Evolutionary conservation across 2,329 filamentous ascomycete genomes (phyloP).

Genomic region (Alternaria sp.): DNA sequence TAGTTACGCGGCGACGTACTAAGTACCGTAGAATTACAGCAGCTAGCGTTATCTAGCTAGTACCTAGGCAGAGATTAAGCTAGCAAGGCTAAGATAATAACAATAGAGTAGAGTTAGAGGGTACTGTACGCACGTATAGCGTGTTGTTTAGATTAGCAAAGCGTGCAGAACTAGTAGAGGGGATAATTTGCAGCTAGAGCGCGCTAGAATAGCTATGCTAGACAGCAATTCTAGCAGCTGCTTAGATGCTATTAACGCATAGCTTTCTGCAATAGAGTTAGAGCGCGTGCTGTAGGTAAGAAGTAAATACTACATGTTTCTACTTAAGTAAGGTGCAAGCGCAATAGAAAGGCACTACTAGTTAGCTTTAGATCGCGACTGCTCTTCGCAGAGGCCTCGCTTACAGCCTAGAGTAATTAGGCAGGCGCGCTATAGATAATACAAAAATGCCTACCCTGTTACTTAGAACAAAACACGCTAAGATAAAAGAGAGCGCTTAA

Average conservation of each 20-base stretch:
- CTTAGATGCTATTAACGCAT: background rate
- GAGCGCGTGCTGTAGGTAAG: background rate
- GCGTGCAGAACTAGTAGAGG: conserved; percentile 33
- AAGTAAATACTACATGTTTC: conserved; percentile 1
- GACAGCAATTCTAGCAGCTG: background rate
- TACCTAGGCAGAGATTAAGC: background rate
- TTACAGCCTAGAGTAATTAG: conserved; percentile 30
- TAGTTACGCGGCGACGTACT: background rate
- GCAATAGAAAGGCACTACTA: conserved; percentile 14
- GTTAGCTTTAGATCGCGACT: conserved; percentile 15
- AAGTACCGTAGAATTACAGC: background rate
- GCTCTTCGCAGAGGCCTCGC: conserved; percentile 26
- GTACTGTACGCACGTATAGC: conserved; percentile 3
- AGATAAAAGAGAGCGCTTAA: conserved; percentile 27
- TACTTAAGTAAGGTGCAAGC: conserved; percentile 3
- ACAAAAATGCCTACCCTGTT: conserved; percentile 14
- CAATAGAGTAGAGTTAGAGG: conserved; percentile 1
- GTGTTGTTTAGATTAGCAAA: conserved; percentile 16
- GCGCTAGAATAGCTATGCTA: background rate
- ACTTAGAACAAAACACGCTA: conserved; percentile 21
- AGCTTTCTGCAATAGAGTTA: background rate
- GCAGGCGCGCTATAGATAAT: conserved; percentile 19
- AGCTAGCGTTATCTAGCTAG: background rate
- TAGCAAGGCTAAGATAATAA: conserved; percentile 6
- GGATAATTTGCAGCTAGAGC: conserved; percentile 12